These are phyloP conservation scores for Colletotrichum tanaceti DNA, from an alignment of 2,329 filamentous ascomycete genomes.

Conservation along the genomic window DNA sequence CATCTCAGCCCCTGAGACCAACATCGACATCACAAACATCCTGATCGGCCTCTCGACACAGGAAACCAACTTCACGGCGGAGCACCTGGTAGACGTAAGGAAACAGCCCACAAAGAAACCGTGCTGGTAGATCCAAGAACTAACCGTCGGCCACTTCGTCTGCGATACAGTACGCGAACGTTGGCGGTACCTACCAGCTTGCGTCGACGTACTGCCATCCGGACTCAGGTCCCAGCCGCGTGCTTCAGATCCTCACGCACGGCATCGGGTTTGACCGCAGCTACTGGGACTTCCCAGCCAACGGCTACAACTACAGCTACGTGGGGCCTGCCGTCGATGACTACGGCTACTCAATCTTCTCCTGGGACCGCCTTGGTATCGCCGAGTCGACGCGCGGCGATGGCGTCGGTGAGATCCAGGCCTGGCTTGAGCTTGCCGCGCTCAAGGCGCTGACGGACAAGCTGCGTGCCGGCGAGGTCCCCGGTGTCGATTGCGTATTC, in stretches of 20 bases:
- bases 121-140: no score
- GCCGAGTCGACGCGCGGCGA: conserved; percentile 69
- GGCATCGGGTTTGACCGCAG: conserved; percentile 56
- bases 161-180: conserved; percentile 57
- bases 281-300: conserved; percentile 71
- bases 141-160: background rate
- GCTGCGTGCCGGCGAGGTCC: conserved; percentile 59
- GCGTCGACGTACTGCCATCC: conserved; percentile 72
- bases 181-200: conserved; percentile 67
- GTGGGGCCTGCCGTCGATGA: conserved; percentile 64
- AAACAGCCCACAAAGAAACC: no score
- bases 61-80: conserved; percentile 61
- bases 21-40: conserved; percentile 69
- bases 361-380: conserved; percentile 72
- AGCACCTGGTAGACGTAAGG: conserved; percentile 58
- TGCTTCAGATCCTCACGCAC: conserved; percentile 56
- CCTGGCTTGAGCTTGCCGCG: conserved; percentile 67
- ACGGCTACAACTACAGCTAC: conserved; percentile 73
- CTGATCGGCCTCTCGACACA: conserved; percentile 61
- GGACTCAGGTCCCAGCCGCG: conserved; percentile 53
- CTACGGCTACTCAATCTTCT: conserved; percentile 68
- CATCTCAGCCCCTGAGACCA: conserved; percentile 58
- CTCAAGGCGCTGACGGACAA: conserved; percentile 64
- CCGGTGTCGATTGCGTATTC: conserved; percentile 51
- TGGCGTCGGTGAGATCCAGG: conserved; percentile 69